Evolutionary conservation across 768 basidiomycete genomes (phyloP), one percentile per base, ranked within the genome.

Genomic region (Chiua virens): DNA sequence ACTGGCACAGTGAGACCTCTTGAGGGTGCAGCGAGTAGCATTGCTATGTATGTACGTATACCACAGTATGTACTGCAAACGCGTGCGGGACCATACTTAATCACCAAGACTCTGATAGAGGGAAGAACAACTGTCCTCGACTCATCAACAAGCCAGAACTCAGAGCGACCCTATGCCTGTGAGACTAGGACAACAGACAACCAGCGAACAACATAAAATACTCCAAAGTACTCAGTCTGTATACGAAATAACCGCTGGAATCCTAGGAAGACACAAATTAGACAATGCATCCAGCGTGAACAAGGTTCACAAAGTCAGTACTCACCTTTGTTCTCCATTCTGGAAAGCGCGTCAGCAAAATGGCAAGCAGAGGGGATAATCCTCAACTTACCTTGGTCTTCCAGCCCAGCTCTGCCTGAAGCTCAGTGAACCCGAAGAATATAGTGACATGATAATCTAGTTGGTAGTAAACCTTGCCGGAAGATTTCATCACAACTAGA

Each of bases 381-480:
- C 32, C n/a, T 25, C 4, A n/a, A 23, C 47, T 46, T 23, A 49
- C 58, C 46, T 44, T 41, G 1, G 53, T 9, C 40, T 40, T 54
- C 58, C 58, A 59, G 7, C 42, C 32, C 1, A 59, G 20, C 0
- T 47, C 4, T 2, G 58, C 58, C 23, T 45, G 23, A 25, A 59
- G 30, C 34, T 58, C 57, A 2, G 49, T 41, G 11, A 35, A 35
- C 21, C 58, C 56, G 23, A 51, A 59, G 2, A 41, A 34, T 25
- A 59, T 32, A 15, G 55, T 41, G 32, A 59, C 57, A 18, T 55
- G 41, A 21, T 59, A 59, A 42, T 59, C 46, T 4, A 58, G 35
- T 36, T 47, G 23, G 40, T 59, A 58, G 43, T 35, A 58, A 7
- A 30, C 15, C 5, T 41, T 35, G 8, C 50, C 52, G 0, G 36